Evolutionary conservation across 805 yeast genomes (phyloP).

Genomic region (Metschnikowia gelsemii): DNA sequence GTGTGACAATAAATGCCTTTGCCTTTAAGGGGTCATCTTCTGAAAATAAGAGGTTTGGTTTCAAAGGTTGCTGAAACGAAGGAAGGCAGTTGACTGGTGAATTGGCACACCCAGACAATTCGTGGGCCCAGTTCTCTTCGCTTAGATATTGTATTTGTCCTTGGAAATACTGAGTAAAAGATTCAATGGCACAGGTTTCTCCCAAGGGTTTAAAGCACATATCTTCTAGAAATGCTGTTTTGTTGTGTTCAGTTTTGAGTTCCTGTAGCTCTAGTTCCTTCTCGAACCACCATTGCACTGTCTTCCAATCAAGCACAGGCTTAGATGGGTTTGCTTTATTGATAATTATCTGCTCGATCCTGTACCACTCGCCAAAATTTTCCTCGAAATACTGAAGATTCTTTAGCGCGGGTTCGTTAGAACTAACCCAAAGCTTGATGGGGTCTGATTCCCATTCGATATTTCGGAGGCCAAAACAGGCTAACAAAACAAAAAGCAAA

Average conservation of each 20-base stretch:
- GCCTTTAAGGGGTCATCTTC: constrained; percentile 55
- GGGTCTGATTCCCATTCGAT: constrained; percentile 76
- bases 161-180: constrained; percentile 83
- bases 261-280: constrained; percentile 54
- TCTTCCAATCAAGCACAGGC: constrained; percentile 63
- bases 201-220: constrained; percentile 83
- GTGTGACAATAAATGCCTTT: constrained; percentile 72
- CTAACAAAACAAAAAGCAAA: constrained; percentile 36
- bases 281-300: constrained; percentile 85
- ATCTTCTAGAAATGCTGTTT: constrained; percentile 47
- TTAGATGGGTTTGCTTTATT: constrained; percentile 53
- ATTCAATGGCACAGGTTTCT: constrained; percentile 78
- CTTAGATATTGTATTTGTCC: constrained; percentile 55
- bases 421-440: constrained; percentile 85
- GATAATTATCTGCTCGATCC: constrained; percentile 81
- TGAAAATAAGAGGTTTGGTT: constrained; percentile 61
- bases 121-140: constrained; percentile 54
- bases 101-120: constrained; percentile 59
- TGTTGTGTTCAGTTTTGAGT: constrained; percentile 25
- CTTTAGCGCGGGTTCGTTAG: constrained; percentile 63
- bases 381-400: constrained; percentile 72
- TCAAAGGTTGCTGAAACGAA: constrained; percentile 84
- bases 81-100: constrained; percentile 92
- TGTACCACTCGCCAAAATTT: constrained; percentile 87
- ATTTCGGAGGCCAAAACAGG: constrained; percentile 52